phyloP scores from a whole-genome alignment of 768 basidiomycete genomes.

The Mycena vitilis region DNA sequence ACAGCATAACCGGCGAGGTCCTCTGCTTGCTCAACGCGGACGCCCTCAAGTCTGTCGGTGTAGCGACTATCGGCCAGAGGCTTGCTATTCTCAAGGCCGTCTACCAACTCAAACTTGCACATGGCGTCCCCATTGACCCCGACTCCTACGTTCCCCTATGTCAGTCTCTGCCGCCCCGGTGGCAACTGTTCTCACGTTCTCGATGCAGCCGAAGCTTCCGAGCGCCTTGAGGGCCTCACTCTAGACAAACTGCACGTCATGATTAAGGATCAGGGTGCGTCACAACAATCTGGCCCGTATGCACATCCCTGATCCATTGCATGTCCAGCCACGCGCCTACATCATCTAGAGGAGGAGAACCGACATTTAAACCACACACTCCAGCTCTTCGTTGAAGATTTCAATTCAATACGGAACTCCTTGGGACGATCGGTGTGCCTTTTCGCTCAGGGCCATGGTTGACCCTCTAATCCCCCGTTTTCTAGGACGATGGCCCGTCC shows the following conservation, averaged over 20 bases:
- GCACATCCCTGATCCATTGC: conserved; percentile 9
- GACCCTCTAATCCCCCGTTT: conserved; percentile 26
- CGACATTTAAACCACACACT: conserved; percentile 72
- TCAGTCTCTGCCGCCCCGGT: conserved; percentile 53
- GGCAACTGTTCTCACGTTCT: conserved; percentile 41
- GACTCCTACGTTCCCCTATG: conserved; percentile 92
- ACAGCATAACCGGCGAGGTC: conserved; percentile 92
- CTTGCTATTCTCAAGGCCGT: conserved; percentile 92
- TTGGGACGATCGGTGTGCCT: conserved; percentile 53
- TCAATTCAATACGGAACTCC: conserved; percentile 56
- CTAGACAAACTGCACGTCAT: conserved; percentile 75
- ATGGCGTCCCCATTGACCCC: conserved; percentile 84
- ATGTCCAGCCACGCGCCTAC: conserved; percentile 73
- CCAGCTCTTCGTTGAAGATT: conserved; percentile 74
- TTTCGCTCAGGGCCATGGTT: conserved; percentile 21
- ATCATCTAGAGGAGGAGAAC: conserved; percentile 82
- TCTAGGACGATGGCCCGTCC: conserved; percentile 48
- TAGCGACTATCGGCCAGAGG: conserved; percentile 92
- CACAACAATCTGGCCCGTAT: background rate
- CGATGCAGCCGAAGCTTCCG: conserved; percentile 66
- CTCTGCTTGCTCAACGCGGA: conserved; percentile 88
- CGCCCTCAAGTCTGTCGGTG: conserved; percentile 85
- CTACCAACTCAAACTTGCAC: conserved; percentile 87
- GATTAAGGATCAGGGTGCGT: conserved; percentile 80
- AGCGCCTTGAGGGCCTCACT: conserved; percentile 63